These are phyloP conservation scores for Bacidia gigantensis DNA, from an alignment of 495 filamentous ascomycete species.

Conservation along the genomic window DNA sequence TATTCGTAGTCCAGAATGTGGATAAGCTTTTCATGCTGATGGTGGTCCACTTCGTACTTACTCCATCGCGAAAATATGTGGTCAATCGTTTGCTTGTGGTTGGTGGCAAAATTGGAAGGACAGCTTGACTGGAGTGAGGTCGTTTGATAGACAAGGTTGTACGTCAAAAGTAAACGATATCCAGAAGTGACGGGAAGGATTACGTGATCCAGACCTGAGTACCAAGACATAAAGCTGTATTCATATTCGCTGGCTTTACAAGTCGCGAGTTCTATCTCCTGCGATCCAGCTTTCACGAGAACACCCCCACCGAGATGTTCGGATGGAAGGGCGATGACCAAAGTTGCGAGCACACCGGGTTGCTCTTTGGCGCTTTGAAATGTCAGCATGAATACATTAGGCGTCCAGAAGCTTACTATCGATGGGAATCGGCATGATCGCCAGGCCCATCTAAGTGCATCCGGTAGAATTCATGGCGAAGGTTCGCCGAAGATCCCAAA, in stretches of 20 bases:
- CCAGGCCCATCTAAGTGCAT: slow-evolving; percentile 42
- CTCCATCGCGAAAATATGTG: no score
- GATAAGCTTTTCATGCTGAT: no score
- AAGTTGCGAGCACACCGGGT: slow-evolving; percentile 43
- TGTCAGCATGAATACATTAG: neutral
- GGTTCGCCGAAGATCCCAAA: no score
- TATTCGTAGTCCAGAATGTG: no score
- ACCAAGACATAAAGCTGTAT: slow-evolving; percentile 35
- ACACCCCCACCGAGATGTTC: slow-evolving; percentile 39
- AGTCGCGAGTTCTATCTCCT: slow-evolving; percentile 25
- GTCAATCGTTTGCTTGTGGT: no score
- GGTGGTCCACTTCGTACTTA: no score
- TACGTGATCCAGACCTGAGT: slow-evolving; percentile 42
- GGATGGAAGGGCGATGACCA: slow-evolving; percentile 39
- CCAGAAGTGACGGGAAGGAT: slow-evolving; percentile 36
- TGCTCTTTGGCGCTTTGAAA: slow-evolving; percentile 29
- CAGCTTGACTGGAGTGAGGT: no score
- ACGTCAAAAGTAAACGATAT: slow-evolving; percentile 38
- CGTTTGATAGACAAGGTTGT: no score
- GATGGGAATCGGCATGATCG: slow-evolving; percentile 38
- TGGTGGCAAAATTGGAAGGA: no score
- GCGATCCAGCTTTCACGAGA: slow-evolving; percentile 25
- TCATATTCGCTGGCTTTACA: slow-evolving; percentile 21
- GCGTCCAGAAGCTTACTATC: slow-evolving; percentile 22
- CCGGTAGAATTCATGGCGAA: slow-evolving; percentile 43